These are phyloP conservation scores for Carex pumila DNA, from an alignment of 176 grass and related monocot genomes.

Conservation along the genomic window DNA sequence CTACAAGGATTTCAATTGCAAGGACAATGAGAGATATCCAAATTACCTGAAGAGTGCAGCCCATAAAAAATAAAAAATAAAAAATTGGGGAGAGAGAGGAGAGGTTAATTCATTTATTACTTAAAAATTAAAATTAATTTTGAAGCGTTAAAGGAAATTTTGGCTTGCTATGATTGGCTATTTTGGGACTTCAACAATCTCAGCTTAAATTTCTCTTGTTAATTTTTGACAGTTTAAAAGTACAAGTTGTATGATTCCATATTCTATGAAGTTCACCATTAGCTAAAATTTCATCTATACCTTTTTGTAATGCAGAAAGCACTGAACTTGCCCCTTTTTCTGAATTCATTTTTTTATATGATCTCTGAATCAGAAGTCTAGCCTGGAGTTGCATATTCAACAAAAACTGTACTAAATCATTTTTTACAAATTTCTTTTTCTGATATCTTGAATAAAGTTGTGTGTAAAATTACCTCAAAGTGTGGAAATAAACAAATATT, in stretches of 20 bases:
- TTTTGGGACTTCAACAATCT: neutral
- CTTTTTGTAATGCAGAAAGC: neutral
- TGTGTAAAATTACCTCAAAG: neutral
- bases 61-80: conserved; percentile 12
- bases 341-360: neutral
- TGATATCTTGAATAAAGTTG: neutral
- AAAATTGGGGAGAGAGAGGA: neutral
- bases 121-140: conserved; percentile 11
- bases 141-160: neutral
- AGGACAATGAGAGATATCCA: conserved; percentile 53
- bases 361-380: neutral
- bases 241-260: neutral
- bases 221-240: neutral
- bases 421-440: neutral
- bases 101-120: conserved; percentile 9
- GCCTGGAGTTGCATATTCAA: neutral
- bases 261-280: neutral
- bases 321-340: neutral
- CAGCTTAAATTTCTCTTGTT: neutral
- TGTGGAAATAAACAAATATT: no score
- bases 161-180: neutral
- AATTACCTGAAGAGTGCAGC: conserved; percentile 51
- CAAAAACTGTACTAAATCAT: neutral
- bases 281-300: neutral
- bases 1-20: conserved; percentile 94